Base-by-base conservation (phyloP, 768 basidiomycete genomes). In the Phaffia australis region DNA sequence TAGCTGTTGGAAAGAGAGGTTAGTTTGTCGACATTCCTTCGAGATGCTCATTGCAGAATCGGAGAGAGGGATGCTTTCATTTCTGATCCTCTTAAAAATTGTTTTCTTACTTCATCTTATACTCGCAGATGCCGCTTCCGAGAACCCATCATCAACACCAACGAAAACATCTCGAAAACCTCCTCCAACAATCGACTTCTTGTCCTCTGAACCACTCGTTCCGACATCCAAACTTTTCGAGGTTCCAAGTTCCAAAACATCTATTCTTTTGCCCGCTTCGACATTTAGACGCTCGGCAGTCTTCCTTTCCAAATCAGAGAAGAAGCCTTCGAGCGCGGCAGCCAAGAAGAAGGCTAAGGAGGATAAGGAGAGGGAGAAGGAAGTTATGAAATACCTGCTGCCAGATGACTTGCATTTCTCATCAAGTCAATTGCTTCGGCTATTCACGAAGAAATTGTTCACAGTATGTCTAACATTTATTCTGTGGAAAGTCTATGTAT, bases 351-450 rank as follows among this genome's bases (percentile, higher is more conserved):
- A 54, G 66, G 47, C 23, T 32, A 60, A 29, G 19, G 42, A 54
- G 19, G 54, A 69, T 60, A 83, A 77, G 79, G 82, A 76, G 71
- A 81, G 77, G 80, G 84, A 80, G 74, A 85, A 85, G 73, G 88
- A 85, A 74, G 81, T 83, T 29, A 84, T 86, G 67, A 84, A 87
- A 59, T 86, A 89, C 71, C 81, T 84, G 9, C 79, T 98, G 54
- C 95, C 95, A 1, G 92, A 97, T 72, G 95, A 99, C 74, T 93
- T 94, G 87, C 93, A 97, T 76, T 99, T 99, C 76, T 87, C 87
- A 32, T 89, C 86, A 73, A 80, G 85, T 70, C 88, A 95, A 71
- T 81, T 99, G 16, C 83, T 99, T 23, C 86, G 91, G 8, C 76
- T 99, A 59, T 99, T 98, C 56, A 69, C 59, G 49, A 69, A 69